phyloP scores from a whole-genome alignment of 805 yeast genomes.

The Teunomyces gatunensis region DNA sequence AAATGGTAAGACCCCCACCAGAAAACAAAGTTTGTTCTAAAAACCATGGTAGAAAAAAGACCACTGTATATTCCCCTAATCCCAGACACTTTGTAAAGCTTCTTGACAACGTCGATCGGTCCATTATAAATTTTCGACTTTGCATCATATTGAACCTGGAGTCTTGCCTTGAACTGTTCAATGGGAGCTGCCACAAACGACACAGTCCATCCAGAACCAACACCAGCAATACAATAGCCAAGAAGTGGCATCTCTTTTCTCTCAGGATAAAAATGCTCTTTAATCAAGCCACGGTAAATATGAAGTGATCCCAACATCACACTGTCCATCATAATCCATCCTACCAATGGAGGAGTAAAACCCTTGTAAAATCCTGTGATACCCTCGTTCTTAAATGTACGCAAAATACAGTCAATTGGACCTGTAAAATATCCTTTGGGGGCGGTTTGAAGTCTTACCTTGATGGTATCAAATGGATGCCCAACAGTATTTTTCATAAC shows the following conservation, averaged over 20 bases:
- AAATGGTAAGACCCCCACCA: slow-evolving; percentile 95
- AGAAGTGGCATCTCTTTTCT: slow-evolving; percentile 62
- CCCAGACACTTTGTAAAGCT: slow-evolving; percentile 60
- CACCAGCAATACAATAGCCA: slow-evolving; percentile 72
- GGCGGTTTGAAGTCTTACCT: slow-evolving; percentile 77
- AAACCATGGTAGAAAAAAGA: slow-evolving; percentile 78
- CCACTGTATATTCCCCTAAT: slow-evolving; percentile 77
- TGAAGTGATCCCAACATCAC: slow-evolving; percentile 87
- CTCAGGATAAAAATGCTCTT: slow-evolving; percentile 61
- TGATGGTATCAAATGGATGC: slow-evolving; percentile 89
- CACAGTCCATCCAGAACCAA: slow-evolving; percentile 91
- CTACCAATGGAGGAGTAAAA: slow-evolving; percentile 87
- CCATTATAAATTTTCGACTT: slow-evolving; percentile 65
- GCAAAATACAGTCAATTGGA: slow-evolving; percentile 74
- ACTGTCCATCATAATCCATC: slow-evolving; percentile 93
- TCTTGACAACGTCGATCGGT: slow-evolving; percentile 71
- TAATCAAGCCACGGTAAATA: slow-evolving; percentile 65
- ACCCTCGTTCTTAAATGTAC: slow-evolving; percentile 76
- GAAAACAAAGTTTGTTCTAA: slow-evolving; percentile 80
- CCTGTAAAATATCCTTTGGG: slow-evolving; percentile 65
- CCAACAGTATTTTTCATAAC: slow-evolving; percentile 86
- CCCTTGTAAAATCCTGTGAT: slow-evolving; percentile 80
- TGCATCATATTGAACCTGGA: slow-evolving; percentile 88
- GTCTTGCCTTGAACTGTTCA: slow-evolving; percentile 82
- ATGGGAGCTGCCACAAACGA: slow-evolving; percentile 95